phyloP scores from a whole-genome alignment of 2,329 filamentous ascomycete genomes.

The Colletotrichum tropicale region DNA sequence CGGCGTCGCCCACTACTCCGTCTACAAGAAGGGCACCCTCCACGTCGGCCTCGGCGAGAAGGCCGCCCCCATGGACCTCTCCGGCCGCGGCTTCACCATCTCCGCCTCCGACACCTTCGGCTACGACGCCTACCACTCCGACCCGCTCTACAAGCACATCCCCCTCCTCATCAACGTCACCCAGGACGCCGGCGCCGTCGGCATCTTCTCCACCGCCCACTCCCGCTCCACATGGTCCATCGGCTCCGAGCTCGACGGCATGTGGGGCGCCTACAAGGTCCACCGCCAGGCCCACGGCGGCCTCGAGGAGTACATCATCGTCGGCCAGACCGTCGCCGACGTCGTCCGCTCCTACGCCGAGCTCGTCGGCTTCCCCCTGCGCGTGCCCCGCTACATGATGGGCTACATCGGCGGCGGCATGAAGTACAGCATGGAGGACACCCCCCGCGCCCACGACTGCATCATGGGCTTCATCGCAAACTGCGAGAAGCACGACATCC shows the following conservation, averaged over 20 bases:
- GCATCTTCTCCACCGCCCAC: slow-evolving; percentile 71
- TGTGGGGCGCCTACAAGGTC: slow-evolving; percentile 78
- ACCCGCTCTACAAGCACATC: slow-evolving; percentile 79
- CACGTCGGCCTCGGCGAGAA: slow-evolving; percentile 77
- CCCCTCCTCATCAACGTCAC: slow-evolving; percentile 74
- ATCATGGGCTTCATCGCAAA: slow-evolving; percentile 66
- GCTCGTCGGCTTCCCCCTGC: slow-evolving; percentile 69
- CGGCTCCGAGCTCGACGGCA: slow-evolving; percentile 75
- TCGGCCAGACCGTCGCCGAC: slow-evolving; percentile 69
- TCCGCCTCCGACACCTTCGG: slow-evolving; percentile 76
- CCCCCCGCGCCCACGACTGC: slow-evolving; percentile 59
- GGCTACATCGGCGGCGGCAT: slow-evolving; percentile 72
- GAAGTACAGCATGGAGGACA: slow-evolving; percentile 57
- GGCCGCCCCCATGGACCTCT: slow-evolving; percentile 74
- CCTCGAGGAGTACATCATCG: slow-evolving; percentile 72
- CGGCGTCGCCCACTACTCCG: slow-evolving; percentile 69
- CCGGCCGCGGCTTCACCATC: slow-evolving; percentile 67
- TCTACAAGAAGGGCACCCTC: slow-evolving; percentile 65
- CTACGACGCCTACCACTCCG: slow-evolving; percentile 73
- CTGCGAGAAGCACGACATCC: slow-evolving; percentile 68
- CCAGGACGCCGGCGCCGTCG: slow-evolving; percentile 63
- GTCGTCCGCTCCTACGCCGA: slow-evolving; percentile 70
- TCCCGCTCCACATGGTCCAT: slow-evolving; percentile 68
- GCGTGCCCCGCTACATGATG: slow-evolving; percentile 75
- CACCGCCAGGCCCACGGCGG: slow-evolving; percentile 76